Conservation (phyloP, 2,329 filamentous ascomycete species). For the Diaporthe helianthi region DNA sequence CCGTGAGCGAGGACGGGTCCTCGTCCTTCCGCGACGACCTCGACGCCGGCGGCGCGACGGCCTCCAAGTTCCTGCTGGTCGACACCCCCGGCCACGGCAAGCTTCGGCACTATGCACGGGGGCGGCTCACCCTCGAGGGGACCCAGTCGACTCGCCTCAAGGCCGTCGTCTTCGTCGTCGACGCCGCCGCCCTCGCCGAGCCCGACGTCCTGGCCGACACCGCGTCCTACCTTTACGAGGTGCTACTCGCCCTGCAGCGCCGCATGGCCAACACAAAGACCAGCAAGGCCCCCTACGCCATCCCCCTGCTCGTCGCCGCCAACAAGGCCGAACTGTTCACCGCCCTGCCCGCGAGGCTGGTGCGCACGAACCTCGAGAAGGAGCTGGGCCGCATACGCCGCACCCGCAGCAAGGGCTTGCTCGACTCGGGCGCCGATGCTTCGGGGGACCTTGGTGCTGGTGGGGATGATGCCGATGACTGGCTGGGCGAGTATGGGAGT, state of each 20-base stretch:
- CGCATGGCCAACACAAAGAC: conserved; percentile 49
- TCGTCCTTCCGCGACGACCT: conserved; percentile 61
- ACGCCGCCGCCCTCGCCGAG: conserved; percentile 73
- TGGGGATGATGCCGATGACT: conserved; percentile 79
- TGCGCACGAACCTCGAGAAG: conserved; percentile 76
- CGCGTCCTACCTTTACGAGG: conserved; percentile 86
- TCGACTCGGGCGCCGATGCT: conserved; percentile 79
- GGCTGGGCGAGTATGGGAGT: conserved; percentile 82
- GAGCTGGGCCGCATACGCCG: conserved; percentile 81
- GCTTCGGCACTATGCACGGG: conserved; percentile 74
- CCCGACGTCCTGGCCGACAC: conserved; percentile 71
- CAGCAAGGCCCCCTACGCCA: conserved; percentile 61
- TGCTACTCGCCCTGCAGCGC: conserved; percentile 84
- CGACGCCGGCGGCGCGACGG: conserved; percentile 60
- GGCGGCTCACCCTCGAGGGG: conserved; percentile 49
- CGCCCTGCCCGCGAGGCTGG: conserved; percentile 78
- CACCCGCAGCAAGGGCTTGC: conserved; percentile 78
- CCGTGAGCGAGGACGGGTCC: conserved; percentile 55
- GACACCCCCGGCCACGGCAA: conserved; percentile 98
- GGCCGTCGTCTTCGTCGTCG: conserved; percentile 87
- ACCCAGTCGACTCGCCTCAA: conserved; percentile 57
- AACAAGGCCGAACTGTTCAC: conserved; percentile 98
- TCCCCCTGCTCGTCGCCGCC: conserved; percentile 83
- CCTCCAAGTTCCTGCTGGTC: conserved; percentile 76
- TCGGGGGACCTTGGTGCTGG: conserved; percentile 58